Base-by-base conservation (phyloP, 2,329 filamentous ascomycete species). In the Calonectria hongkongensis region DNA sequence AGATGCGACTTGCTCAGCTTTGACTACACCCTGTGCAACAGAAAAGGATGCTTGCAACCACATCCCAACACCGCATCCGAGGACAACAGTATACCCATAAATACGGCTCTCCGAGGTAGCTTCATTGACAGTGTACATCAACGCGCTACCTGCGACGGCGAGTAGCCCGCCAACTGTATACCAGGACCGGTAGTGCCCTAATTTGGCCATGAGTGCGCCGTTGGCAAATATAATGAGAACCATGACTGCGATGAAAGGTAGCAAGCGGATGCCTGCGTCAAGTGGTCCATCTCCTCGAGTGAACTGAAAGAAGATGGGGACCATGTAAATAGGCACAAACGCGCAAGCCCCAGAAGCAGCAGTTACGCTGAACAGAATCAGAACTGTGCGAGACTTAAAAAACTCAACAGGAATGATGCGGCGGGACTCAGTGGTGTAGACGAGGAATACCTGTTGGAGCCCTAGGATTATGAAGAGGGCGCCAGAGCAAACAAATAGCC, bases 321-420 rank as follows among this genome's bases (percentile, higher is more conserved):
- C 58, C 58, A 43, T 62, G 56, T 43, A 45, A 9, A 62, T 54
- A 27, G 50, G 50, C 25, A 54, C 50, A 54, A 54, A 54, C 2
- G 50, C 50, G 25, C 50, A 54, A 28, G 50, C 50, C 3, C 50
- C 50, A 8, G 50, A 54, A 16, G 50, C 50, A 8, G 50, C 50
- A 15, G 50, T 54, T 2, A 21, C 27, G 18, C 50, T 54, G 50
- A 54, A 54, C 8, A 54, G 50, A 54, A 54, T 30, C 15, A 54
- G 50, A 7, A 54, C 30, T 15, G 50, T 54, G 10, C 50, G 50
- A 9, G 50, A 54, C 15, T 27, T n/a, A 33, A 54, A 54, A 13
- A 36, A 54, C 15, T 54, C 50, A 5, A 54, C 7, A 15, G 50
- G 50, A 10, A 30, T 54, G 28, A 54, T 54, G 13, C 50, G 50